Conservation (phyloP, 1,284 basidiomycete species). For the Coriolopsis trogii region DNA sequence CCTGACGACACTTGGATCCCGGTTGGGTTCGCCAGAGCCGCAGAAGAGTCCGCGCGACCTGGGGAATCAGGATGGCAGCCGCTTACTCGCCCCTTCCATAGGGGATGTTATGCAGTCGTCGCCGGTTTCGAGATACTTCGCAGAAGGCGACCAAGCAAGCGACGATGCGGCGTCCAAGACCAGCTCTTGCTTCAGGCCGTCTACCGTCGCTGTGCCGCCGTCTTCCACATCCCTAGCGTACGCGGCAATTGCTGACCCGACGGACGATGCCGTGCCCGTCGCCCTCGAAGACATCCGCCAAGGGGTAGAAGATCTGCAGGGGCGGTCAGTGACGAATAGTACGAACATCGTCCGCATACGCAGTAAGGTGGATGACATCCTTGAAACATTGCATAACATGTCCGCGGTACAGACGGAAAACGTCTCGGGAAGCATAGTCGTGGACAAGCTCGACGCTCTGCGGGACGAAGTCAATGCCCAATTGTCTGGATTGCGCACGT, state of each 20-base stretch:
- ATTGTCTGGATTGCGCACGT: too few species aligned
- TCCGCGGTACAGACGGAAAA: neutral
- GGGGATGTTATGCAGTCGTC: slow-evolving; percentile 18
- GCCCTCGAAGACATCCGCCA: slow-evolving; percentile 19
- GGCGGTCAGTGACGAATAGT: slow-evolving; percentile 17
- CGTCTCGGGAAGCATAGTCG: slow-evolving; percentile 4
- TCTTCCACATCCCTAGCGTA: neutral
- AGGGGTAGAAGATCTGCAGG: slow-evolving; percentile 23
- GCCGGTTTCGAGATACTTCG: slow-evolving; percentile 30
- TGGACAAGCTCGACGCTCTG: slow-evolving; percentile 28
- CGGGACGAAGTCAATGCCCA: too few species aligned
- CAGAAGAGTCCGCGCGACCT: neutral
- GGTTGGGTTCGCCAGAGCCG: slow-evolving; percentile 15
- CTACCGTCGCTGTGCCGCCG: neutral
- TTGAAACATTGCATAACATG: slow-evolving; percentile 23
- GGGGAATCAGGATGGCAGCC: neutral
- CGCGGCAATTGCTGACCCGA: neutral
- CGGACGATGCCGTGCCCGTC: neutral
- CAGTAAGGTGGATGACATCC: slow-evolving; percentile 28
- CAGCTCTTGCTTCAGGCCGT: neutral
- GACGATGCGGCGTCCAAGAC: neutral
- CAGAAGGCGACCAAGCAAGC: slow-evolving; percentile 6
- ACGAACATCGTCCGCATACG: slow-evolving; percentile 27
- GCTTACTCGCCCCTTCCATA: slow-evolving; percentile 6
- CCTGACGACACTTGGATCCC: slow-evolving; percentile 22